A percentile compares a stretch with the other conserved stretches of the same genome.
Conservation (phyloP, 1,284 basidiomycete species). For the Ganoderma resinaceum region DNA sequence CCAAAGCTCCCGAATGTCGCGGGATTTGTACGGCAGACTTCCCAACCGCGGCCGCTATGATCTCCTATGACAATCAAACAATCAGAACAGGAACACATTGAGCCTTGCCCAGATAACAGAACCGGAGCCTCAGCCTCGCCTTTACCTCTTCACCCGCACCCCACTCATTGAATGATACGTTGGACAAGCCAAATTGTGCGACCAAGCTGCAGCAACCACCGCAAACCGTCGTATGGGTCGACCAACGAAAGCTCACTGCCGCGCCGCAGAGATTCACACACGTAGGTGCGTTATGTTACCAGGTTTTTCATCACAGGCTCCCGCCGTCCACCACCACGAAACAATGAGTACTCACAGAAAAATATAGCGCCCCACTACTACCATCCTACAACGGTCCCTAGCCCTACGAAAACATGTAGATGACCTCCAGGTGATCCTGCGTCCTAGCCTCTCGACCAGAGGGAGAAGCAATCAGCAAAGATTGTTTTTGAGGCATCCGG, state of each 20-base stretch:
- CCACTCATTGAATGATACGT: slow-evolving; percentile 40
- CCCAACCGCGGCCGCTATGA: background rate
- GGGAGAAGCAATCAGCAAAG: slow-evolving; percentile 88
- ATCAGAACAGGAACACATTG: slow-evolving; percentile 12
- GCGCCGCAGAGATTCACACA: slow-evolving; percentile 32
- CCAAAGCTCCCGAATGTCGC: background rate
- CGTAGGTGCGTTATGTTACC: slow-evolving; percentile 83
- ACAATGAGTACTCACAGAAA: slow-evolving; percentile 39
- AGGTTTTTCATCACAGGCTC: slow-evolving; percentile 79
- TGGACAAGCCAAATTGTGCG: slow-evolving; percentile 22
- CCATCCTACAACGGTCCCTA: slow-evolving; percentile 1
- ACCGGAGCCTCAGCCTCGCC: slow-evolving; percentile 79
- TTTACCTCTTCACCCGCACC: slow-evolving; percentile 80
- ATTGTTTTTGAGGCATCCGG: slow-evolving; percentile 82
- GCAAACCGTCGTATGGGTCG: background rate
- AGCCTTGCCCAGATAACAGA: slow-evolving; percentile 8
- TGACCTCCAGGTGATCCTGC: slow-evolving; percentile 88
- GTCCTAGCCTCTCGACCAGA: slow-evolving; percentile 85
- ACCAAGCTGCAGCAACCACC: slow-evolving; percentile 14
- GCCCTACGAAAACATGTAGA: slow-evolving; percentile 54
- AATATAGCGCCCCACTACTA: slow-evolving; percentile 19
- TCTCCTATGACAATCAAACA: slow-evolving; percentile 6
- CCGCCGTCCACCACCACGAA: slow-evolving; percentile 20
- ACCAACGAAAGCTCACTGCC: slow-evolving; percentile 7
- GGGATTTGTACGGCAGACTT: background rate